Conservation (phyloP, 2,329 filamentous ascomycete genomes). For the Bipolaris zeicola region DNA sequence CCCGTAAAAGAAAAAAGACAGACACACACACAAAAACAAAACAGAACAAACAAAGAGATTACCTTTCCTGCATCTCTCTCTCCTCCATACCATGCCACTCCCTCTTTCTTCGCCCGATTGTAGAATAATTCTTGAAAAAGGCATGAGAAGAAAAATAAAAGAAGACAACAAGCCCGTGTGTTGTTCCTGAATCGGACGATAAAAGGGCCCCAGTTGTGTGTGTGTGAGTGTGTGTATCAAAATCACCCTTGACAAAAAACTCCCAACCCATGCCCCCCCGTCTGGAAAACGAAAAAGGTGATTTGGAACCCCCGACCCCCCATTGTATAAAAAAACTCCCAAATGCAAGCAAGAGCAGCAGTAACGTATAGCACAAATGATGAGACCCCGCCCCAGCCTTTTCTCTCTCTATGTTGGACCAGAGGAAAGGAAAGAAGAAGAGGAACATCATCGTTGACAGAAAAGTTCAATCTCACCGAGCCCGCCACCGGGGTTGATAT, state of each 20-base stretch:
- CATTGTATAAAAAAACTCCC: neutral
- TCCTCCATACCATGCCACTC: neutral
- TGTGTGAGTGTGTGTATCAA: neutral
- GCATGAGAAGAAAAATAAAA: neutral
- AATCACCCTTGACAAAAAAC: slow-evolving; percentile 1
- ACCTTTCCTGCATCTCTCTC: neutral
- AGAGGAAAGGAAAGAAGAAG: neutral
- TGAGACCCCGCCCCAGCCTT: too few species aligned
- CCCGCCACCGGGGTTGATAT: slow-evolving; percentile 63
- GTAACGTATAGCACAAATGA: neutral
- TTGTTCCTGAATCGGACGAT: neutral
- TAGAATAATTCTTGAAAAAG: neutral
- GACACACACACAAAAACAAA: too few species aligned
- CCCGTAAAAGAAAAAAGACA: neutral
- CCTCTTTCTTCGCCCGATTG: neutral
- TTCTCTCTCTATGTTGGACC: too few species aligned
- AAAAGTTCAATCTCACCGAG: slow-evolving; percentile 81
- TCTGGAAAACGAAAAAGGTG: neutral
- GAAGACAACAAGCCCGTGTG: neutral
- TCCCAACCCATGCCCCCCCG: slow-evolving; percentile 8
- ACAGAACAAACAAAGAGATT: neutral
- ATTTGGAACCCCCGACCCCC: neutral
- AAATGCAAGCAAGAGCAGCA: slow-evolving; percentile 1
- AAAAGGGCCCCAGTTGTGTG: neutral
- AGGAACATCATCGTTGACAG: slow-evolving; percentile 41